Conservation (phyloP, 495 filamentous ascomycete species). For the Chaetomidium leptoderma region DNA sequence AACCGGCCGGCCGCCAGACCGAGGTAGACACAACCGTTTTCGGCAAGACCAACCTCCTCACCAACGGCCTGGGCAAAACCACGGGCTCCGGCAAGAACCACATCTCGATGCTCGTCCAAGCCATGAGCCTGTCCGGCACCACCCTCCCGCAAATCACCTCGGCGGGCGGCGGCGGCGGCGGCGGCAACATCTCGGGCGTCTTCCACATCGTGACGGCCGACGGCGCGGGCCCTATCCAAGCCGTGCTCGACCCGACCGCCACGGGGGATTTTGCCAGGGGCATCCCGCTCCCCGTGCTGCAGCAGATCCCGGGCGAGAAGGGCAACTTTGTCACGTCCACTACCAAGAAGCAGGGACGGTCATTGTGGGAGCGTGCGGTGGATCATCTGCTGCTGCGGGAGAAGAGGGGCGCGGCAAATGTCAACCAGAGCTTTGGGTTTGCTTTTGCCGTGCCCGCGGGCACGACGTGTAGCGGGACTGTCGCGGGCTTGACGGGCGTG, state of each 20-base stretch:
- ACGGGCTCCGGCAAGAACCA: constrained; percentile 22
- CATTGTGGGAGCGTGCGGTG: constrained; percentile 25
- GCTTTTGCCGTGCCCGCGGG: constrained; percentile 32
- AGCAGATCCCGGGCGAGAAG: constrained; percentile 27
- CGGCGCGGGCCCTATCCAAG: constrained; percentile 38
- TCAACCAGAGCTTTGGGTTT: constrained; percentile 36
- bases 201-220: constrained; percentile 40
- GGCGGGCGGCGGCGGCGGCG: too few species aligned
- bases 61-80: constrained; percentile 26
- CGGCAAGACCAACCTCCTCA: constrained; percentile 16
- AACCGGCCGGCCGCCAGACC: constrained; percentile 2
- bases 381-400: constrained; percentile 22
- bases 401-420: constrained; percentile 33
- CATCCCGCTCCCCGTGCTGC: constrained; percentile 17
- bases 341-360: constrained; percentile 1
- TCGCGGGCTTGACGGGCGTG: constrained; percentile 30
- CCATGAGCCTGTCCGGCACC: constrained; percentile 34
- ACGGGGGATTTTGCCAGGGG: constrained; percentile 33
- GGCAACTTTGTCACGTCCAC: constrained; percentile 28
- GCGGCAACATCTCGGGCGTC: constrained; percentile 33
- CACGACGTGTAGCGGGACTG: constrained; percentile 33
- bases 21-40: constrained; percentile 31
- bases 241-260: constrained; percentile 36
- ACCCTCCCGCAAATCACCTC: constrained; percentile 36
- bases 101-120: constrained; percentile 19